These are phyloP conservation scores for Vigna unguiculata DNA, from an alignment of 306 rosid genomes.

Conservation along the genomic window DNA sequence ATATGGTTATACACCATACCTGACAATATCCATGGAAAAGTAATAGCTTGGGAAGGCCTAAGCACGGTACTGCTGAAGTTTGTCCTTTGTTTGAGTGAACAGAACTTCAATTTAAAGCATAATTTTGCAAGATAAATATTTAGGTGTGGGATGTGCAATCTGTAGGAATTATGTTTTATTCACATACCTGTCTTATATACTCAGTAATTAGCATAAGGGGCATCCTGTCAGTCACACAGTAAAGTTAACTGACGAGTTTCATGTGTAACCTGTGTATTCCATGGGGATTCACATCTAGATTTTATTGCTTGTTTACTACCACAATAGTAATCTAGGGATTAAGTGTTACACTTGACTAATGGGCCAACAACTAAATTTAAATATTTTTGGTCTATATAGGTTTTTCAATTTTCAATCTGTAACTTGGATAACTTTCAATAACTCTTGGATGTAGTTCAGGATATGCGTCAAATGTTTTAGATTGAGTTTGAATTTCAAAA, in stretches of 20 bases:
- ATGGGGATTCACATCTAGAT: too few species aligned
- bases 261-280: too few species aligned
- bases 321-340: too few species aligned
- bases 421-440: too few species aligned
- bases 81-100: slow-evolving; percentile 70
- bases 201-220: slow-evolving; percentile 96
- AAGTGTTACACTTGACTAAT: too few species aligned
- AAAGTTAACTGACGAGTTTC: too few species aligned
- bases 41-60: too few species aligned
- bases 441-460: not conserved
- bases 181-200: slow-evolving; percentile 89
- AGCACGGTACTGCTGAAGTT: slow-evolving; percentile 91
- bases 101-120: slow-evolving; percentile 49
- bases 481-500: slow-evolving; percentile 13
- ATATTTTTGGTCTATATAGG: too few species aligned
- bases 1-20: slow-evolving; percentile 53
- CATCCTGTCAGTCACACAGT: slow-evolving; percentile 83
- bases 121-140: slow-evolving; percentile 23
- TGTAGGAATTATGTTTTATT: slow-evolving; percentile 35
- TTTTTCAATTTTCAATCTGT: too few species aligned
- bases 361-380: too few species aligned
- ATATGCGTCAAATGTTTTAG: not conserved
- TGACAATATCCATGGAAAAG: slow-evolving; percentile 90
- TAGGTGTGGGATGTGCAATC: slow-evolving; percentile 26
- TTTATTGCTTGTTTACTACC: too few species aligned